Percentiles rank a stretch among this genome's conserved stretches.
Evolutionary conservation across 139 green algal species (phyloP).

Genomic region (Bryopsis sp.): DNA sequence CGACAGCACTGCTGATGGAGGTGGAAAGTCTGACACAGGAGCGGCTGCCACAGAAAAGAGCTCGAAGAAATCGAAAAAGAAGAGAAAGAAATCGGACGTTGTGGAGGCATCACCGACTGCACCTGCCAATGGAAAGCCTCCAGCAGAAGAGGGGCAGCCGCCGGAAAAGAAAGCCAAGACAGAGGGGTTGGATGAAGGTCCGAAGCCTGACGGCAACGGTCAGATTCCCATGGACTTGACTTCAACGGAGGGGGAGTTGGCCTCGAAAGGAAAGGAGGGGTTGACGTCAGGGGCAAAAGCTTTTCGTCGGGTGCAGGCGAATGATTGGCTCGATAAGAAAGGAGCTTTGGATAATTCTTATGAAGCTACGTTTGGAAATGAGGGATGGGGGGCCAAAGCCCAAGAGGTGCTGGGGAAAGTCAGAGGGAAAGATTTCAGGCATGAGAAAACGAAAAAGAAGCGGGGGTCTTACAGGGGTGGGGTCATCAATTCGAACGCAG

Average conservation of each 20-base stretch:
- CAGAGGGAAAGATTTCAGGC: slow-evolving; percentile 81
- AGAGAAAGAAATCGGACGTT: background rate
- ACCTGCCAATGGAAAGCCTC: background rate
- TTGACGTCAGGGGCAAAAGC: background rate
- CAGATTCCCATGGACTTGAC: background rate
- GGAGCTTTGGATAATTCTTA: slow-evolving; percentile 41
- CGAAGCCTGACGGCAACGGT: background rate
- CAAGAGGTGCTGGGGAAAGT: slow-evolving; percentile 68
- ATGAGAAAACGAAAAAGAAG: slow-evolving; percentile 99
- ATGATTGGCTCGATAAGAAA: slow-evolving; percentile 19
- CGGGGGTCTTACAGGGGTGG: slow-evolving; percentile 86
- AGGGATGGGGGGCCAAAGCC: slow-evolving; percentile 87
- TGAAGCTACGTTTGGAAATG: slow-evolving; percentile 52
- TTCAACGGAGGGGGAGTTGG: background rate
- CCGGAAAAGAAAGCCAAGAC: background rate
- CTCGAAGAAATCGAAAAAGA: too few relatives aligned
- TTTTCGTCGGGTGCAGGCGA: slow-evolving; percentile 10
- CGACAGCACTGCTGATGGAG: too few relatives aligned
- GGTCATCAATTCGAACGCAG: slow-evolving; percentile 63
- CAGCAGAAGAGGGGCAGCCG: background rate
- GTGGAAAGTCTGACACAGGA: too few relatives aligned
- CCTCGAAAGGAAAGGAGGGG: background rate
- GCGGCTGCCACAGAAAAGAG: too few relatives aligned
- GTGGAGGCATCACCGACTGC: background rate
- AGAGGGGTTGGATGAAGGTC: background rate